phyloP scores from a whole-genome alignment of 495 filamentous ascomycete genomes.

The Bryoglossum gracile region DNA sequence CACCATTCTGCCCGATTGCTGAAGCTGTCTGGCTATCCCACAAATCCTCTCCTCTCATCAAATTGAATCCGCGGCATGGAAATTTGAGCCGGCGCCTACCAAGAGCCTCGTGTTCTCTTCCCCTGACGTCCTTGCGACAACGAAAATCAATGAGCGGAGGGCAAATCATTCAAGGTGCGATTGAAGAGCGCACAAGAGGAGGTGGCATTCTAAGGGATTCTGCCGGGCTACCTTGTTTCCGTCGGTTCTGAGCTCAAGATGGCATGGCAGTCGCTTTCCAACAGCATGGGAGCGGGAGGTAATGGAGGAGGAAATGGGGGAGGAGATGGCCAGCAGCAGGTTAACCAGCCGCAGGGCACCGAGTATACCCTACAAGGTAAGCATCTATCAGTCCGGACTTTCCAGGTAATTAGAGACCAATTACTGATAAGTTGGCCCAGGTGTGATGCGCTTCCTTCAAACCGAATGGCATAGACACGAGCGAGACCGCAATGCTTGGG shows the following conservation, averaged over 20 bases:
- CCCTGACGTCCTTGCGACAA: conserved; percentile 19
- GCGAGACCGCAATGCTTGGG: conserved; percentile 96
- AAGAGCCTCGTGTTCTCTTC: neutral
- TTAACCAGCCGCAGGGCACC: conserved; percentile 70
- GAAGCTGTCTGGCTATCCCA: conserved; percentile 2
- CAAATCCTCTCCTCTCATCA: too few species aligned
- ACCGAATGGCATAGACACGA: conserved; percentile 99
- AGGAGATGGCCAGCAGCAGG: conserved; percentile 44
- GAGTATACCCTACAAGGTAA: conserved; percentile 96
- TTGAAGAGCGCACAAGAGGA: conserved; percentile 7
- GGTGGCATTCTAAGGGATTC: neutral
- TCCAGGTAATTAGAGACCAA: neutral
- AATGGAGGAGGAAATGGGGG: conserved; percentile 51
- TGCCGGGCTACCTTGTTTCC: neutral
- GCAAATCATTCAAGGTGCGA: conserved; percentile 1
- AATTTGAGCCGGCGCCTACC: conserved; percentile 17
- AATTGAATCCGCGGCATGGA: conserved; percentile 1
- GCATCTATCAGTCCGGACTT: neutral
- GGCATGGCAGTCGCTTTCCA: conserved; percentile 56
- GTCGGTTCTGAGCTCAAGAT: conserved; percentile 28
- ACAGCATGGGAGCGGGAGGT: conserved; percentile 55
- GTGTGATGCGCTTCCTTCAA: conserved; percentile 98
- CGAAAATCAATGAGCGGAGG: conserved; percentile 16
- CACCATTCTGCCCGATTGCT: neutral
- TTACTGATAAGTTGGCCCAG: conserved; percentile 36